phyloP scores from a whole-genome alignment of 2,329 filamentous ascomycete genomes.

The Colletotrichum sp. region DNA sequence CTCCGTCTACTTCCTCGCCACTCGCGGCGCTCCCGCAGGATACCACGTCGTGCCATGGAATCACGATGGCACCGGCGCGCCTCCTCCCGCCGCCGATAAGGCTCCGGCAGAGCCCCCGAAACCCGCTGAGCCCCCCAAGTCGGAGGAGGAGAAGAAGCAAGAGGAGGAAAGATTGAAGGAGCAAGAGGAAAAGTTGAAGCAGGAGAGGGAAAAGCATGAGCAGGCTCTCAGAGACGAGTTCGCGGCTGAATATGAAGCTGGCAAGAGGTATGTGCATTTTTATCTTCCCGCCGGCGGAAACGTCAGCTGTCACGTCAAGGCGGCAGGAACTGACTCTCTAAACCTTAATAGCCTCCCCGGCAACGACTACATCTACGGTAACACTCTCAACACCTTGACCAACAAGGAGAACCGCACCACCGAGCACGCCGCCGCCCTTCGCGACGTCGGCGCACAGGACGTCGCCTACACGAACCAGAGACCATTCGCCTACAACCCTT shows the following conservation, averaged over 20 bases:
- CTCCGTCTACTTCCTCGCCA: conserved; percentile 49
- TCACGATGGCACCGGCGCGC: neutral
- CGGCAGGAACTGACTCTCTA: neutral
- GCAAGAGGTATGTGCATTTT: conserved; percentile 41
- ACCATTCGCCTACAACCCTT: conserved; percentile 70
- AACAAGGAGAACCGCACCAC: conserved; percentile 41
- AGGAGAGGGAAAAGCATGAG: conserved; percentile 28
- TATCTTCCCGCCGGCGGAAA: conserved; percentile 12
- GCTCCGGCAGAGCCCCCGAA: neutral
- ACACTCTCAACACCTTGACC: conserved; percentile 54
- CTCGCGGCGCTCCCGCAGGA: conserved; percentile 37
- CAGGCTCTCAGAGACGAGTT: conserved; percentile 35
- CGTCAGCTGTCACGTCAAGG: neutral
- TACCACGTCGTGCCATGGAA: conserved; percentile 40
- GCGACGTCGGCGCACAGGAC: conserved; percentile 22
- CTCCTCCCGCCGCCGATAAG: neutral
- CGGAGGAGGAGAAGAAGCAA: conserved; percentile 16
- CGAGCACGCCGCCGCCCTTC: conserved; percentile 26
- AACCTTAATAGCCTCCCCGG: conserved; percentile 40
- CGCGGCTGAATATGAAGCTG: conserved; percentile 38
- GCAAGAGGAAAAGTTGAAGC: neutral
- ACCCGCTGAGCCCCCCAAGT: conserved; percentile 10
- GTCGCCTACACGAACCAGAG: conserved; percentile 40
- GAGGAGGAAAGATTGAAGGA: conserved; percentile 16
- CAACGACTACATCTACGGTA: conserved; percentile 61